phyloP scores from a whole-genome alignment of 1,139 yeast genomes.

The Debaryomyces fabryi region DNA sequence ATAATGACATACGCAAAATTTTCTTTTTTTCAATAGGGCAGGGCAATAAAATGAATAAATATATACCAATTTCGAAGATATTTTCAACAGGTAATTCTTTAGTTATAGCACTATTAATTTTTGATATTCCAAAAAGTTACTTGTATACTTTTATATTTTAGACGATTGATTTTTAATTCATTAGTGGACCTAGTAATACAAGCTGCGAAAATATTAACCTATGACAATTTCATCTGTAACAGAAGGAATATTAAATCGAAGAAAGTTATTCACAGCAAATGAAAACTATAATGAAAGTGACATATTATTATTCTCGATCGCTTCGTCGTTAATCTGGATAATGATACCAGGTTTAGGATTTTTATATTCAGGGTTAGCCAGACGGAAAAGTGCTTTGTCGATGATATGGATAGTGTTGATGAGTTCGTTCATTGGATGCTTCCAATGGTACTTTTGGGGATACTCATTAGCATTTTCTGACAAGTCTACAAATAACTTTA shows the following conservation, averaged over 20 bases:
- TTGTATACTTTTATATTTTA: not conserved
- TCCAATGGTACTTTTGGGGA: conserved; percentile 99
- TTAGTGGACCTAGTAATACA: conserved; percentile 1
- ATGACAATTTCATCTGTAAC: conserved; percentile 7
- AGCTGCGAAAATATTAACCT: conserved; percentile 6
- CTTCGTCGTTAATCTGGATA: conserved; percentile 79
- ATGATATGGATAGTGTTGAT: conserved; percentile 82
- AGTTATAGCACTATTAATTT: not conserved
- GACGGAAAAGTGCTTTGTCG: conserved; percentile 88
- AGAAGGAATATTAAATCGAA: conserved; percentile 22
- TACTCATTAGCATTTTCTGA: conserved; percentile 84
- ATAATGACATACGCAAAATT: not conserved
- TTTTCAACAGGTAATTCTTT: not conserved
- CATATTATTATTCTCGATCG: conserved; percentile 50
- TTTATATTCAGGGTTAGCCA: conserved; percentile 87
- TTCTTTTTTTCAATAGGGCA: conserved; percentile 6
- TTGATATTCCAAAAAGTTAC: not conserved
- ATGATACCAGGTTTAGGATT: conserved; percentile 97
- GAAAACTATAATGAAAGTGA: conserved; percentile 45
- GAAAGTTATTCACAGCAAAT: conserved; percentile 43
- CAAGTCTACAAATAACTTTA: conserved; percentile 76
- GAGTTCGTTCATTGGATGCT: conserved; percentile 75
- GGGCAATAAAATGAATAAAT: conserved; percentile 7
- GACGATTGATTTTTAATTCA: not conserved
- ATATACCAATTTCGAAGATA: conserved; percentile 5